These are phyloP conservation scores for Arctium lappa DNA, from an alignment of 129 eudicot genomes.

Conservation along the genomic window DNA sequence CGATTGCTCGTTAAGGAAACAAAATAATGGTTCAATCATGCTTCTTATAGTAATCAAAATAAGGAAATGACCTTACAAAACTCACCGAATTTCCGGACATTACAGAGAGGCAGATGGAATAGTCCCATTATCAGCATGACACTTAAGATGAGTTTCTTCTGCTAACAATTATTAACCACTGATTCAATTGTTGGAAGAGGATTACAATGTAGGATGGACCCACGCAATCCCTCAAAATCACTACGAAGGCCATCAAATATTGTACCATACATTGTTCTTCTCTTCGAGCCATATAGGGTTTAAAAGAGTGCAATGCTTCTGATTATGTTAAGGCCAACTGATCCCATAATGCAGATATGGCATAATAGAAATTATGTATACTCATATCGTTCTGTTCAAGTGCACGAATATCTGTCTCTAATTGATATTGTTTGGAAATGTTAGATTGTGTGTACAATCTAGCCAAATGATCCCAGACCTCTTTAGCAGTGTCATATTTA, in stretches of 20 bases:
- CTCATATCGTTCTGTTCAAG: background rate
- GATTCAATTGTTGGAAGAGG: background rate
- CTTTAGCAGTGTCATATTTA: background rate
- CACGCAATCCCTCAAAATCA: background rate
- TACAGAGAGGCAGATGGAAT: too few relatives aligned
- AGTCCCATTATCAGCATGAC: too few relatives aligned
- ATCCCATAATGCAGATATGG: background rate
- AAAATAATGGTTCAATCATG: too few relatives aligned
- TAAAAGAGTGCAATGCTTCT: background rate
- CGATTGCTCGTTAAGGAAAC: too few relatives aligned
- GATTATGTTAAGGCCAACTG: background rate
- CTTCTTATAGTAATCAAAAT: too few relatives aligned
- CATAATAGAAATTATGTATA: background rate
- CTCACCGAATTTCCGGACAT: too few relatives aligned
- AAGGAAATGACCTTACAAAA: too few relatives aligned
- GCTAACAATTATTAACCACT: background rate
- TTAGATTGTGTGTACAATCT: background rate
- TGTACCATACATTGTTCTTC: background rate
- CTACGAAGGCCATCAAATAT: background rate
- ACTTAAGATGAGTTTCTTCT: background rate
- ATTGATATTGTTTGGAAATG: background rate
- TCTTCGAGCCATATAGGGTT: background rate
- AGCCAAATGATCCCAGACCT: background rate
- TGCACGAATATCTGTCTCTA: background rate
- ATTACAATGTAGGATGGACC: background rate